A percentile compares a stretch with the other conserved stretches of the same genome.
Evolutionary conservation across 163 green algal genomes (phyloP).

Genomic region (Trebouxiophyceae sp.): DNA sequence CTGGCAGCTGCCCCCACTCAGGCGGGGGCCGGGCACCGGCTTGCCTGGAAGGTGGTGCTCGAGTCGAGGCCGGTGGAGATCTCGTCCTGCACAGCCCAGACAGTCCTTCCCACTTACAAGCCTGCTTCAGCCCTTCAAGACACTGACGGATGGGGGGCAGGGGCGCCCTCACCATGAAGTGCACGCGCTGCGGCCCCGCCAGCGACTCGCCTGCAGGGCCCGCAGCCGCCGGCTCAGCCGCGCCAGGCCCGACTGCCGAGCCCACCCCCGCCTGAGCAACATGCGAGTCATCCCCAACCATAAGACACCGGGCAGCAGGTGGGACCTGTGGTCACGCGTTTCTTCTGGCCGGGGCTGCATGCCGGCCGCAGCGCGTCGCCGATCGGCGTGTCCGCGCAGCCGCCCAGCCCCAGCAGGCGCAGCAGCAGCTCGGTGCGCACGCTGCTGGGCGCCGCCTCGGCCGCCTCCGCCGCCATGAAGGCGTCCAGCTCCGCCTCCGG

Average conservation of each 20-base stretch:
- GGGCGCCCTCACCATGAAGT: not conserved
- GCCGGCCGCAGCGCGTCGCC: constrained; percentile 28
- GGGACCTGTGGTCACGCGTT: constrained; percentile 43
- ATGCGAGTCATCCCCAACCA: too few species aligned
- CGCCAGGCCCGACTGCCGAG: too few species aligned
- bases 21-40: constrained; percentile 17
- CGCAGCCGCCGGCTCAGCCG: too few species aligned
- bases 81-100: constrained; percentile 38
- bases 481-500: constrained; percentile 51
- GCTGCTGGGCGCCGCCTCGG: constrained; percentile 4
- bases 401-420: constrained; percentile 17
- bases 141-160: too few species aligned
- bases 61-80: constrained; percentile 49
- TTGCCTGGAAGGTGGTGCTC: constrained; percentile 42
- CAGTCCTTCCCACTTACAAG: too few species aligned
- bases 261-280: too few species aligned
- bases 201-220: not conserved
- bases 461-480: constrained; percentile 25
- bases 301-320: too few species aligned
- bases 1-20: too few species aligned
- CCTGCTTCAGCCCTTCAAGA: too few species aligned
- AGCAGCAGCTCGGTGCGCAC: constrained; percentile 19
- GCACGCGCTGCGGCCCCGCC: not conserved
- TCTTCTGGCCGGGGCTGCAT: constrained; percentile 38
- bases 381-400: constrained; percentile 24